Evolutionary conservation across 75 land plant species (phyloP), one percentile per base, ranked within the genome.

Genomic region (Picea glauca): DNA sequence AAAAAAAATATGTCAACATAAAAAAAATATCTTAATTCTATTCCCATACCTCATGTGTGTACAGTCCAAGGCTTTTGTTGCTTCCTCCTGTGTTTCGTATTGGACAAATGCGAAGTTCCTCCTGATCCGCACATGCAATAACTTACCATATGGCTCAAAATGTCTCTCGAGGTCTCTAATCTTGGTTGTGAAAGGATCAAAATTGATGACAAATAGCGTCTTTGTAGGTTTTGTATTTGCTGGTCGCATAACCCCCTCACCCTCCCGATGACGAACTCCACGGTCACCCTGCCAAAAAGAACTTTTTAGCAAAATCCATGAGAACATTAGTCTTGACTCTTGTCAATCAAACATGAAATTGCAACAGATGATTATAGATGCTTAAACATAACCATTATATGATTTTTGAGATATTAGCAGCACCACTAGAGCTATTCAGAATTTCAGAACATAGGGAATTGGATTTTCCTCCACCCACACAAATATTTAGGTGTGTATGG

Each of bases 101-200:
- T 95, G 96, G 33, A 95, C 92, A 80, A 95, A 95, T 54, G 94
- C 98, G 85, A 95, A 95, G 81, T 95, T 95, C 80, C 95, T 82
- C 21, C 96, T 86, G 31, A 95, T 93, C 40, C 95, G 84, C 5
- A 93, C 96, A 82, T 90, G 86, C 63, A 88, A 60, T 58, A 95
- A 78, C 78, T 88, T 95, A 57, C 98, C 98, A 87, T 93, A 93
- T 21, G 93, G 92, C 75, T 91, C 96, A 82, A 95, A 95, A 81
- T 95, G 98, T 58, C 87, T 84, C 60, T 91, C 93, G 11, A 95
- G 78, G 68, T 95, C 98, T 17, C 92, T 84, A 4, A 83, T 80
- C 56, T 90, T 90, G 0, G 98, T 95, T 14, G 78, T 77, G 67
- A 88, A 83, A 57, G 98, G 98, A 72, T 95, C 98, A 85, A 95